Base-by-base conservation (phyloP, 768 basidiomycete genomes). In the Podaxis pistillaris region DNA sequence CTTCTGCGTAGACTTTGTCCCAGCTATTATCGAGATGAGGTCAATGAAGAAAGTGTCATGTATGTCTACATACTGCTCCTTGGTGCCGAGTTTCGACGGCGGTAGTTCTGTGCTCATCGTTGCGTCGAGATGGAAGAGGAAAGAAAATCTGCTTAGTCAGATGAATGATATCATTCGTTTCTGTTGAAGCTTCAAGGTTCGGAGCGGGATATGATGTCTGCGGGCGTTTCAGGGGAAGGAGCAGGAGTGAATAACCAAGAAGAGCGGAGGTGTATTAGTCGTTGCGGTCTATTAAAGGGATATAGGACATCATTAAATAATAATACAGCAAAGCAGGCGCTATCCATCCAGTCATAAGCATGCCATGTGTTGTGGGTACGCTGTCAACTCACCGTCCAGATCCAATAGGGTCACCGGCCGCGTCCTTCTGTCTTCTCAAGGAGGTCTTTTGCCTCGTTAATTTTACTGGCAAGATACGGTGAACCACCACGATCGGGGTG, bases 401-500 rank as follows among this genome's bases (percentile, higher is more conserved):
- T 15, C 41, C 13, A 26, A 33, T 46, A 28, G 22, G 8, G 37
- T 70, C 68, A 77, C 63, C 78, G 72, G 17, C 70, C 73, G 67
- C 79, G 84, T 57, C 83, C 82, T 56, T 89, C 87, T n/a, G 82
- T 81, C 73, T 90, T 93, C 37, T 97, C 95, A 52, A 97, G 74
- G 62, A 96, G 66, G 69, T 94, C 96, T 73, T 97, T 98, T 0
- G 96, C 97, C 72, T 99, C 97, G 75, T 99, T 99, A 65, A 98
- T 96, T 83, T 99, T 98, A 70, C 94, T 95, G 12, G 97, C 96
- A 55, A 98, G 78, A 75, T 98, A 99, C 6, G 97, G 97, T n/a
- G 95, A 93, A 33, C 97, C 97, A 37, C 97, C 97, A 64, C 97
- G 84, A 80, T 99, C 97, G 11, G 97, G 97, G 78, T 99, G 97